Percentiles rank a stretch among this genome's conserved stretches.
These are phyloP conservation scores for Yarrowia sp. DNA, from an alignment of 805 yeast species.

Conservation along the genomic window DNA sequence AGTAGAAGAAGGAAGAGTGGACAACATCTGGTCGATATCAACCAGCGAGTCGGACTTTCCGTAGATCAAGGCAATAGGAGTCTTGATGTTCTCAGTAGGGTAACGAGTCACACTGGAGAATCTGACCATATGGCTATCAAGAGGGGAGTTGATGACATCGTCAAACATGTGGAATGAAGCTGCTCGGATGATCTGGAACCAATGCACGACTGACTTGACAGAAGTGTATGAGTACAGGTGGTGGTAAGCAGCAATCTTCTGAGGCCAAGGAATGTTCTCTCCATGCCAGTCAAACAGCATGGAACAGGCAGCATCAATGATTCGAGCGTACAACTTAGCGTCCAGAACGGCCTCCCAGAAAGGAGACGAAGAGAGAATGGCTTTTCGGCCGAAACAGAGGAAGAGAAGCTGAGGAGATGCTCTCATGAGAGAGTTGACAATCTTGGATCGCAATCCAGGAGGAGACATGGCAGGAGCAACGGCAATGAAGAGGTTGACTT, in stretches of 20 bases:
- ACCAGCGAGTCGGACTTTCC: slow-evolving; percentile 81
- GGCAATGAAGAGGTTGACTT: slow-evolving; percentile 64
- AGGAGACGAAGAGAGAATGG: slow-evolving; percentile 70
- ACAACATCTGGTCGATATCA: slow-evolving; percentile 73
- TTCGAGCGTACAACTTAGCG: slow-evolving; percentile 67
- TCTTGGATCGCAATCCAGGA: slow-evolving; percentile 70
- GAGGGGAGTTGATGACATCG: slow-evolving; percentile 44
- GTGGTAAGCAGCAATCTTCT: slow-evolving; percentile 75
- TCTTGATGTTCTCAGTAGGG: slow-evolving; percentile 63
- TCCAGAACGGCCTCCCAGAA: slow-evolving; percentile 78
- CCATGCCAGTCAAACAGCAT: slow-evolving; percentile 80
- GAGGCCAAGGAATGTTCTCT: slow-evolving; percentile 63
- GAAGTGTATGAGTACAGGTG: slow-evolving; percentile 90
- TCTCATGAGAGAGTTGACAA: slow-evolving; percentile 71
- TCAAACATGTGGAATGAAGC: slow-evolving; percentile 86
- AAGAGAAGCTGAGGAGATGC: slow-evolving; percentile 73
- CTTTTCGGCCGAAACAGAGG: slow-evolving; percentile 67
- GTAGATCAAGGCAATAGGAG: slow-evolving; percentile 76
- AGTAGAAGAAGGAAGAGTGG: slow-evolving; percentile 56
- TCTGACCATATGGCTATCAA: slow-evolving; percentile 38
- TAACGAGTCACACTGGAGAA: slow-evolving; percentile 53
- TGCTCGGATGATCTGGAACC: slow-evolving; percentile 86
- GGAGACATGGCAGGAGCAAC: slow-evolving; percentile 95
- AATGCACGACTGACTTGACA: slow-evolving; percentile 90
- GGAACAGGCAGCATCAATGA: slow-evolving; percentile 69